Conservation (phyloP, 2,329 filamentous ascomycete genomes). For the Pseudogymnoascus sp. region DNA sequence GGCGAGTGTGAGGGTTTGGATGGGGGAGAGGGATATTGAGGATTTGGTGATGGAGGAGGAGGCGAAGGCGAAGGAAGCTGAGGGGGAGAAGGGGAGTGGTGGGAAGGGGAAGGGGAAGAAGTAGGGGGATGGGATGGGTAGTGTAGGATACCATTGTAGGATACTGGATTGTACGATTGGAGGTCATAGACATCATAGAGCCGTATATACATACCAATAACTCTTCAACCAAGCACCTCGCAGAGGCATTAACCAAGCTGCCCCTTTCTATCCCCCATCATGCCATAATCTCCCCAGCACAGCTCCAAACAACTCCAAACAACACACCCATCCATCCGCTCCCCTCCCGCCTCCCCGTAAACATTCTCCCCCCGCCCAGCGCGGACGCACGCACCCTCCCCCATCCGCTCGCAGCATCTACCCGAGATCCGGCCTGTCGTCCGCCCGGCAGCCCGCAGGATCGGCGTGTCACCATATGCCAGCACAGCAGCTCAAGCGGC, state of each 20-base stretch:
- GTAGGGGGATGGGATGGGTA: background rate
- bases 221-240: background rate
- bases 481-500: background rate
- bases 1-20: constrained; percentile 58
- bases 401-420: background rate
- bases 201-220: background rate
- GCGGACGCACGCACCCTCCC: background rate
- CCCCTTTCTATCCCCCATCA: no score
- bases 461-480: background rate
- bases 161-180: background rate
- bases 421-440: background rate
- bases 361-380: background rate
- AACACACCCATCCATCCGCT: no score
- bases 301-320: no score
- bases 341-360: no score
- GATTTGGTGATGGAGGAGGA: constrained; percentile 45
- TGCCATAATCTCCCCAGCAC: no score
- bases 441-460: background rate
- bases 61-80: constrained; percentile 19
- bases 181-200: background rate
- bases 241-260: no score
- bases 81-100: background rate
- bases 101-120: background rate
- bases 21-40: constrained; percentile 57
- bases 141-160: background rate